Percentiles rank a stretch among this genome's conserved stretches.
Evolutionary conservation across 495 filamentous ascomycete species (phyloP).

Genomic region (Cairneyella variabilis): DNA sequence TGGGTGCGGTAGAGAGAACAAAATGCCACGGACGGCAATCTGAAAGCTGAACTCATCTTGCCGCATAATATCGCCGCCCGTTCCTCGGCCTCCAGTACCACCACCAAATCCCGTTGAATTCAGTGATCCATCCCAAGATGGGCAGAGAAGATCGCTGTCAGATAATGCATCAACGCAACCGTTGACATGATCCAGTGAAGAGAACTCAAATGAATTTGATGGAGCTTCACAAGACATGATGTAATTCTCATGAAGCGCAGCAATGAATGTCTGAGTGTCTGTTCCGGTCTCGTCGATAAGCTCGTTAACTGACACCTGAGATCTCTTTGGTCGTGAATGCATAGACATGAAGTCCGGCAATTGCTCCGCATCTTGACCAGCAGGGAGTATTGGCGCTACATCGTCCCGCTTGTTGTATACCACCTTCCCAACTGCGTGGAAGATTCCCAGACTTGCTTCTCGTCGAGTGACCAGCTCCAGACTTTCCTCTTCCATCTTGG

Average conservation of each 20-base stretch:
- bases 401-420: constrained; percentile 85
- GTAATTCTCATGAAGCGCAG: constrained; percentile 95
- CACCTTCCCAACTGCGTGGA: constrained; percentile 93
- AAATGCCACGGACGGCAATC: constrained; percentile 73
- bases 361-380: constrained; percentile 36
- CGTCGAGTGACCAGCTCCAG: constrained; percentile 74
- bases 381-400: constrained; percentile 24
- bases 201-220: constrained; percentile 38
- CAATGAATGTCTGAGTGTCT: constrained; percentile 82
- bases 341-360: constrained; percentile 61
- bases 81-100: constrained; percentile 42
- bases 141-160: constrained; percentile 76
- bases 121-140: constrained; percentile 54
- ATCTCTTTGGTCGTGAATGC: constrained; percentile 56
- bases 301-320: constrained; percentile 67
- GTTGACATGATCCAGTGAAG: constrained; percentile 61
- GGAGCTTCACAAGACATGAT: constrained; percentile 70
- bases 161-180: constrained; percentile 81
- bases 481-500: constrained; percentile 66
- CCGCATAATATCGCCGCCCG: constrained; percentile 67
- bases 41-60: constrained; percentile 94
- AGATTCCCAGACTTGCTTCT: constrained; percentile 84
- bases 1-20: constrained; percentile 79
- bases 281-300: constrained; percentile 87
- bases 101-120: constrained; percentile 39